A percentile compares a stretch with the other conserved stretches of the same genome.
Evolutionary conservation across 2,329 filamentous ascomycete genomes (phyloP).

Genomic region (Ophiocordyceps robertsii): DNA sequence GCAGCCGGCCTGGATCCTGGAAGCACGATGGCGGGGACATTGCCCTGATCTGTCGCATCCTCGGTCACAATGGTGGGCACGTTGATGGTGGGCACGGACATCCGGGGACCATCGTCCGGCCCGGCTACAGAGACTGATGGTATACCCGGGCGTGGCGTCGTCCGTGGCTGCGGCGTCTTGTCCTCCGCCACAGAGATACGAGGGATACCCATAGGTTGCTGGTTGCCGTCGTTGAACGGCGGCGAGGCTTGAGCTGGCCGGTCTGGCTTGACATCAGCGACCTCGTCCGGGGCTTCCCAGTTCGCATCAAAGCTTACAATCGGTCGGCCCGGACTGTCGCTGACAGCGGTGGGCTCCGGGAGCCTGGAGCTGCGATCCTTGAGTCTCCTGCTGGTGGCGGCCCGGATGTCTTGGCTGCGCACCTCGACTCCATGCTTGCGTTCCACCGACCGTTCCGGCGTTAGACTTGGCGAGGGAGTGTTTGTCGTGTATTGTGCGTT

Average conservation of each 20-base stretch:
- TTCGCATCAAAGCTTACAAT: constrained; percentile 93
- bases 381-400: constrained; percentile 79
- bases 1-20: constrained; percentile 24
- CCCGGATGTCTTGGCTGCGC: constrained; percentile 73
- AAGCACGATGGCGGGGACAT: constrained; percentile 31
- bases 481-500: constrained; percentile 73
- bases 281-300: constrained; percentile 62
- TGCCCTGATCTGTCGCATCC: constrained; percentile 18
- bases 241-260: constrained; percentile 15
- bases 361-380: constrained; percentile 78
- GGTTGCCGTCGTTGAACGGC: constrained; percentile 4
- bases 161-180: constrained; percentile 19
- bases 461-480: constrained; percentile 18
- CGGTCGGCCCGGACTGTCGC: constrained; percentile 76
- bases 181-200: constrained; percentile 39
- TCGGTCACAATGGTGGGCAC: constrained; percentile 36
- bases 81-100: constrained; percentile 23
- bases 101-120: constrained; percentile 9
- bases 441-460: constrained; percentile 29
- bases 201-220: constrained; percentile 32
- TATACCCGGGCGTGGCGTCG: constrained; percentile 15
- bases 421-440: constrained; percentile 73
- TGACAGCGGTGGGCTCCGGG: constrained; percentile 81
- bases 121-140: constrained; percentile 23
- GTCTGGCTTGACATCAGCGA: constrained; percentile 48